Evolutionary conservation across 1,284 basidiomycete species (phyloP).

Genomic region (Naganishia sp.): DNA sequence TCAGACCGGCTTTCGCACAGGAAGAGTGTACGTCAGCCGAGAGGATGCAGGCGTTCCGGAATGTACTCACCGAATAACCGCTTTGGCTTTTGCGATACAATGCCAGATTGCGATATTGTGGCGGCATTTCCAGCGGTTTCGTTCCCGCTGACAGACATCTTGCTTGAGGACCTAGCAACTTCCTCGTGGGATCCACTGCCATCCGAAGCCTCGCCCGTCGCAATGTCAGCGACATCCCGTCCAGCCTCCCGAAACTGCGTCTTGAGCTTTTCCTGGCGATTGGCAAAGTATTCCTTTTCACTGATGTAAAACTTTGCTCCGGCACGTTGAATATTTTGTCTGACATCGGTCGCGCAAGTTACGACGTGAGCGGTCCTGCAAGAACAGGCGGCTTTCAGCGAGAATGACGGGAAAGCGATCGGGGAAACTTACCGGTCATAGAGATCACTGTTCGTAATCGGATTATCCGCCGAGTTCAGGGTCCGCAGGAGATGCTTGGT

Average conservation of each 20-base stretch:
- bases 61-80: slow-evolving; percentile 19
- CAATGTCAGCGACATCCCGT: neutral
- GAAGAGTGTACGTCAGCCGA: neutral
- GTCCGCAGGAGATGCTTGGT: slow-evolving; percentile 4
- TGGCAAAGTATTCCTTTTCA: slow-evolving; percentile 8
- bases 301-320: slow-evolving; percentile 21
- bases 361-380: slow-evolving; percentile 29
- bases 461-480: slow-evolving; percentile 20
- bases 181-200: too few species aligned
- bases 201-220: too few species aligned
- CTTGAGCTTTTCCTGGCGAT: slow-evolving; percentile 15
- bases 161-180: too few species aligned
- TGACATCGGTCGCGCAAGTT: slow-evolving; percentile 23
- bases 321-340: slow-evolving; percentile 21
- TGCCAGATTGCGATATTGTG: too few species aligned
- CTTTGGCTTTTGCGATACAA: neutral
- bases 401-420: too few species aligned
- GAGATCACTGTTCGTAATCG: slow-evolving; percentile 30
- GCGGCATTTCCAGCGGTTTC: too few species aligned
- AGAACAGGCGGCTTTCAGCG: too few species aligned
- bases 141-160: too few species aligned
- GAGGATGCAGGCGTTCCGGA: neutral
- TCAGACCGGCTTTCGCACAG: slow-evolving; percentile 40
- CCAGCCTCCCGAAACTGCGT: neutral
- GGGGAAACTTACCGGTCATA: slow-evolving; percentile 23